Percentiles rank a stretch among this genome's conserved stretches.
Conservation (phyloP, 2,329 filamentous ascomycete genomes). For the Fusarium papillatum region DNA sequence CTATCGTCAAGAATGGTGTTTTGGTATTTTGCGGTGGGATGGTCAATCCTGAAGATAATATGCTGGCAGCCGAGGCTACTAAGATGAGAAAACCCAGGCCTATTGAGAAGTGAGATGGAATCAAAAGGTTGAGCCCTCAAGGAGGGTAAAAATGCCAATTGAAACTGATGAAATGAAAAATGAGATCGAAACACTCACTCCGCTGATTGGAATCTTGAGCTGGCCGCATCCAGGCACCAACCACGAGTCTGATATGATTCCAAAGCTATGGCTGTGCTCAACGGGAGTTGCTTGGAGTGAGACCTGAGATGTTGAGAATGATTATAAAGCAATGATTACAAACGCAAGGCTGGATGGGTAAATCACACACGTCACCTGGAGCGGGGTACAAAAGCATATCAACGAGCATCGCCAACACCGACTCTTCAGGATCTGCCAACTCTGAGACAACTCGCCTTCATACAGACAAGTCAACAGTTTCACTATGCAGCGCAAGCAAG, state of each 20-base stretch:
- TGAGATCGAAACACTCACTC: too few species aligned
- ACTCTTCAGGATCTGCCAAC: not conserved
- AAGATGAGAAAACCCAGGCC: not conserved
- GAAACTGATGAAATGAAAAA: not conserved
- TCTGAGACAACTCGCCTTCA: not conserved
- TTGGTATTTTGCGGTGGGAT: not conserved
- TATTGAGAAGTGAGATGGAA: not conserved
- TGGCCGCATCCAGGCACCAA: not conserved
- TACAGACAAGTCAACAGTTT: too few species aligned
- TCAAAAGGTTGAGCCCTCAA: too few species aligned
- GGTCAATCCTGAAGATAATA: not conserved
- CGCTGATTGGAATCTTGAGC: not conserved
- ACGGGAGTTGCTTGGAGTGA: not conserved
- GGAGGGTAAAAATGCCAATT: not conserved
- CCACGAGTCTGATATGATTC: not conserved
- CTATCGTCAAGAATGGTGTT: not conserved
- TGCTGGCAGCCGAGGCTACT: not conserved
- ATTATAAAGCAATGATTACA: constrained; percentile 35
- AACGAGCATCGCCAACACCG: not conserved
- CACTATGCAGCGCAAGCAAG: not conserved
- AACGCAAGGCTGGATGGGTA: not conserved
- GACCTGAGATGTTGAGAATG: not conserved
- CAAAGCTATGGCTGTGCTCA: not conserved
- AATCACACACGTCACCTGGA: constrained; percentile 28
- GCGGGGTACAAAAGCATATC: constrained; percentile 28